Evolutionary conservation across 1,139 yeast genomes (phyloP), one percentile per base, ranked within the genome.

Genomic region (Zygoascus hellenicus): DNA sequence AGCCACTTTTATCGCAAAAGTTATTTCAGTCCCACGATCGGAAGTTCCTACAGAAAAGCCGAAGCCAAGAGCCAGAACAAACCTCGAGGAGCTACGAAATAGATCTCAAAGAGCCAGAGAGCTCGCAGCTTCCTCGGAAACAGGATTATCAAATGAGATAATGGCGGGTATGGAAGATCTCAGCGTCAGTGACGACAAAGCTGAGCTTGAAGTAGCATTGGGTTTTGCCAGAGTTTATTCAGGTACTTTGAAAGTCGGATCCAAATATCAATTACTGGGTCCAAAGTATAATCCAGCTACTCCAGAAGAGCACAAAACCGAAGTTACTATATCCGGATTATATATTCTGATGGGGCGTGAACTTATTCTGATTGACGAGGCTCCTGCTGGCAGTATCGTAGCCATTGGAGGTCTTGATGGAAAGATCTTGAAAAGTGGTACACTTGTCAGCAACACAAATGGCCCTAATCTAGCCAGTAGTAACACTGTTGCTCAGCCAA

Each of bases 321-420:
- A 67, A 5, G 74, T 78, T 0, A 69, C 68, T 1, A 76, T 94
- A 31, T 76, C 83, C 11, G 87, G 83, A 42, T 69, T 94, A 40
- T 90, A 78, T 60, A 69, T 92, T 51, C 73, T 94, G 44, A 94
- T 94, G 98, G 99, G 98, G 11, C 74, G 92, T 53, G 97, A 92
- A 52, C 71, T 92, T 47, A 80, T 89, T 2, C 74, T 88, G 10
- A 72, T 94, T 57, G 76, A 82, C 29, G 75, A 74, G 10, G 97
- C 92, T 2, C 96, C 96, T 1, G 94, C 97, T 1, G 99, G 99
- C 32, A 88, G 86, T 56, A 88, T 94, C 54, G 95, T 88, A 6
- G 99, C 97, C 42, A 83, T 94, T 46, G 94, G 89, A 26, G 98
- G 98, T 0, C 72, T 94, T 37, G 96, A 84, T 16, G 85, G 86